Conservation (phyloP, 2,329 filamentous ascomycete genomes). For the Furcasterigmium furcatum region DNA sequence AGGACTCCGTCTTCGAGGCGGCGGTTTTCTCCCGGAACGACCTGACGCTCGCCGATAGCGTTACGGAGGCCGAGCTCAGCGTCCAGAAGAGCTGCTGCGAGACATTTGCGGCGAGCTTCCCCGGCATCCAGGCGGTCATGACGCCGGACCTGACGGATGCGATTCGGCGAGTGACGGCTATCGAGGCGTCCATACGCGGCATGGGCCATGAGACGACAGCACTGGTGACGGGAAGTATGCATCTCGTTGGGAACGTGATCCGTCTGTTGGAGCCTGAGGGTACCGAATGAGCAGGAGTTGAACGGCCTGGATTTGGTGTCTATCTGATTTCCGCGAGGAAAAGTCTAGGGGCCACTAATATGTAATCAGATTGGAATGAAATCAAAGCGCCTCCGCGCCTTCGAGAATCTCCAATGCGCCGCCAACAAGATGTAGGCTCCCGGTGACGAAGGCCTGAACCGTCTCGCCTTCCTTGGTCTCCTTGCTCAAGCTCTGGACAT, state of each 20-base stretch:
- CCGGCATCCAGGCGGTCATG: background rate
- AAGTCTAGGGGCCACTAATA: too few species aligned
- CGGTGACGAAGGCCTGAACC: slow-evolving; percentile 50
- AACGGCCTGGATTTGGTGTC: too few species aligned
- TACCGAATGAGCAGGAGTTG: slow-evolving; percentile 23
- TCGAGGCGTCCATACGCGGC: slow-evolving; percentile 10
- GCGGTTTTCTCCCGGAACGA: slow-evolving; percentile 2
- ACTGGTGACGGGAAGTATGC: slow-evolving; percentile 78
- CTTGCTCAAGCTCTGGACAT: slow-evolving; percentile 33
- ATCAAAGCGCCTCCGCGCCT: slow-evolving; percentile 33
- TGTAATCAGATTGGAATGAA: too few species aligned
- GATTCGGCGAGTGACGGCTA: background rate
- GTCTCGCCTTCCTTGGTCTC: slow-evolving; percentile 24
- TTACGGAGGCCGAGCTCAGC: background rate
- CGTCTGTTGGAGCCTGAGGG: slow-evolving; percentile 60
- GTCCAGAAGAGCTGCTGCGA: background rate
- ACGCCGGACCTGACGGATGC: background rate
- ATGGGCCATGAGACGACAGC: slow-evolving; percentile 48
- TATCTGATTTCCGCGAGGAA: too few species aligned
- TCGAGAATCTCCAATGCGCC: slow-evolving; percentile 49
- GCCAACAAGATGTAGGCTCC: slow-evolving; percentile 62
- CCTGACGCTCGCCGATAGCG: background rate
- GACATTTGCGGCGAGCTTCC: background rate
- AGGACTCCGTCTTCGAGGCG: slow-evolving; percentile 14
- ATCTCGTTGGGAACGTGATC: slow-evolving; percentile 77